phyloP scores from a whole-genome alignment of 371 early-diverging fungal genomes.

The Polyrhizophydium stewartii region DNA sequence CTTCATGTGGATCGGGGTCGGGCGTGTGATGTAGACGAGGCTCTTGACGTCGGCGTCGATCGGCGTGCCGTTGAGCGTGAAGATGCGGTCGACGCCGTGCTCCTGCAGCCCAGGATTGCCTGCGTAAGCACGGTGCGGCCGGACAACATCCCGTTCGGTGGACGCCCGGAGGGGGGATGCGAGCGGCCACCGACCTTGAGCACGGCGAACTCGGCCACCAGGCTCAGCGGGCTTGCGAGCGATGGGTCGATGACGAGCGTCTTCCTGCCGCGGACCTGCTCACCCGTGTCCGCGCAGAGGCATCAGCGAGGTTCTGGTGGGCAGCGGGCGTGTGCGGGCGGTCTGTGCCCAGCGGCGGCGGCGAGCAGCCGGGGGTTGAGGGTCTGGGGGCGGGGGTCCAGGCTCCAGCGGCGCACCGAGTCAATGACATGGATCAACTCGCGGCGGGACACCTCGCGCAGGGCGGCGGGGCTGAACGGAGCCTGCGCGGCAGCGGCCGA shows the following conservation, averaged over 20 bases:
- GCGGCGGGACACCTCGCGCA: conserved; percentile 2
- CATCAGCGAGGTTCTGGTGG: not conserved
- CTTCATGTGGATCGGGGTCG: conserved; percentile 71
- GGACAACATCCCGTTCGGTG: no score
- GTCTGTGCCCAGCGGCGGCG: not conserved
- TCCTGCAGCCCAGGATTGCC: conserved; percentile 48
- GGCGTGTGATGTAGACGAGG: conserved; percentile 79
- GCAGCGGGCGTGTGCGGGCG: not conserved
- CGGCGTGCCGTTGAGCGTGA: conserved; percentile 50
- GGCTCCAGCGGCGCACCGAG: not conserved
- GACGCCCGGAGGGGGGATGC: not conserved
- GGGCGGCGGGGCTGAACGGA: not conserved
- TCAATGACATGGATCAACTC: conserved; percentile 10
- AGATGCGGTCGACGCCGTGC: conserved; percentile 92
- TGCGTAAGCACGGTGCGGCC: no score
- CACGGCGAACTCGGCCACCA: conserved; percentile 78
- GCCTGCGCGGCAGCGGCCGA: not conserved
- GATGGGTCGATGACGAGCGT: conserved; percentile 82
- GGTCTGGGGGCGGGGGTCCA: no score
- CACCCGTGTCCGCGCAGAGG: not conserved
- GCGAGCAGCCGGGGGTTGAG: no score
- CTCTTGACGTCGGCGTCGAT: conserved; percentile 57
- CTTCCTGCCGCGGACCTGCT: conserved; percentile 83
- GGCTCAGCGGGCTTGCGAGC: conserved; percentile 77
- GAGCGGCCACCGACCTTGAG: conserved; percentile 56